A percentile compares a stretch with the other conserved stretches of the same genome.
phyloP scores from a whole-genome alignment of 2,329 filamentous ascomycete genomes.

The Teratosphaeriaceae sp. region DNA sequence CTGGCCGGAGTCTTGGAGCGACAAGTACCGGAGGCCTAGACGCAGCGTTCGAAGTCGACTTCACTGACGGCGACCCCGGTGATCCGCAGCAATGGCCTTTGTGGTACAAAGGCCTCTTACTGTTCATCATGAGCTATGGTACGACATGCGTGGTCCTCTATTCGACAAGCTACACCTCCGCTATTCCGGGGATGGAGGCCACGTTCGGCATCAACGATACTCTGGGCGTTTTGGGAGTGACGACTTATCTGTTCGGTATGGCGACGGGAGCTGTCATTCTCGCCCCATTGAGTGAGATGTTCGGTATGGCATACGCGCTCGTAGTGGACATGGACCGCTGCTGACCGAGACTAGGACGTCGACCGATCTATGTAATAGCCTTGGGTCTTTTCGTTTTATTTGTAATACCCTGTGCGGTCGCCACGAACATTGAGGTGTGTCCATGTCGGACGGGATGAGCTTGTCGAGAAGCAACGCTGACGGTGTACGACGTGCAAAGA shows the following conservation, averaged over 20 bases:
- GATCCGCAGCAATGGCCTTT: constrained; percentile 65
- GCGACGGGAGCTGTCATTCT: constrained; percentile 65
- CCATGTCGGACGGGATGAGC: no score
- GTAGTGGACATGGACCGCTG: no score
- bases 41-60: constrained; percentile 67
- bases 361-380: constrained; percentile 61
- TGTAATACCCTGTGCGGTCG: constrained; percentile 65
- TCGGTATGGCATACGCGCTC: no score
- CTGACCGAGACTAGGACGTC: no score
- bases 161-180: constrained; percentile 71
- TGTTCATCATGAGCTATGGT: constrained; percentile 51
- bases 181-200: constrained; percentile 59
- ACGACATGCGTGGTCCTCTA: constrained; percentile 57
- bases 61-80: constrained; percentile 54
- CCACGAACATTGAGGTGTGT: constrained; percentile 64
- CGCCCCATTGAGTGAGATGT: constrained; percentile 67
- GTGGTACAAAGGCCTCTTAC: constrained; percentile 49
- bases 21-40: constrained; percentile 29
- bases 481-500: no score
- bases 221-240: constrained; percentile 67
- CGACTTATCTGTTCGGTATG: constrained; percentile 70
- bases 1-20: constrained; percentile 16
- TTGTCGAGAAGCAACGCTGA: no score
- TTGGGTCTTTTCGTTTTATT: constrained; percentile 59
- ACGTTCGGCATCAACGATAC: constrained; percentile 59